Percentiles rank a stretch among this genome's conserved stretches.
These are phyloP conservation scores for Rhizodiscina lignyota DNA, from an alignment of 495 filamentous ascomycete genomes.

Conservation along the genomic window DNA sequence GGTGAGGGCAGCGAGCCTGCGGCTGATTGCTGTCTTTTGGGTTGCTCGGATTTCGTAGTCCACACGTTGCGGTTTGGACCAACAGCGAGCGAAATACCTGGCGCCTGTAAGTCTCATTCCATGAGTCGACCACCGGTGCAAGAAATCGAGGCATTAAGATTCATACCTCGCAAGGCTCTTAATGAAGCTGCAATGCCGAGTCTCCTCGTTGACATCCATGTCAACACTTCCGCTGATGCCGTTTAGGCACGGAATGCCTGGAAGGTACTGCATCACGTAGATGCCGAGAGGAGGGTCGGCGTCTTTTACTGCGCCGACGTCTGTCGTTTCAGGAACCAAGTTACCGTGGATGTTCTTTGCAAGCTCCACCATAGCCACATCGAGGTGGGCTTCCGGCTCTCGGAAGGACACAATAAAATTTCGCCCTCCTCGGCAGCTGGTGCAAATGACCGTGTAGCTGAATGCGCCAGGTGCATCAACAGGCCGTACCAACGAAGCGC, in stretches of 20 bases:
- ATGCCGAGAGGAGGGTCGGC: conserved; percentile 16
- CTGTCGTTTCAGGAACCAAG: conserved; percentile 15
- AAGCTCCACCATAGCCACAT: conserved; percentile 7
- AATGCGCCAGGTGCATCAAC: conserved; percentile 16
- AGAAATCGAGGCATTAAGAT: conserved; percentile 1
- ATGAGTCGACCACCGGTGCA: too few relatives aligned
- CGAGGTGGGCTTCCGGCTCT: conserved; percentile 10
- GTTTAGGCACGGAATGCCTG: conserved; percentile 17
- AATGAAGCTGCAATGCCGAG: conserved; percentile 11
- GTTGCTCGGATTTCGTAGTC: conserved; percentile 13
- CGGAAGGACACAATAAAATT: conserved; percentile 17
- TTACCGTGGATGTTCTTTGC: conserved; percentile 15
- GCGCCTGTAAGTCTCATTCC: too few relatives aligned
- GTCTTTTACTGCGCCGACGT: conserved; percentile 13
- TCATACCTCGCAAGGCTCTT: conserved; percentile 11
- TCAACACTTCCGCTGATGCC: conserved; percentile 11
- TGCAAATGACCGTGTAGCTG: conserved; percentile 19
- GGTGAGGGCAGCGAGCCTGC: too few relatives aligned
- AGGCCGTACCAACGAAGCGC: conserved; percentile 10
- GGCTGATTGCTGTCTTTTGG: too few relatives aligned
- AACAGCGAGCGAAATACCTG: too few relatives aligned
- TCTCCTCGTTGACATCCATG: conserved; percentile 13
- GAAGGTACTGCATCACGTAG: conserved; percentile 18
- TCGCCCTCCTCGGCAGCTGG: conserved; percentile 5
- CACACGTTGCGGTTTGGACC: conserved; percentile 3